Percentiles rank a stretch among this genome's conserved stretches.
Conservation (phyloP, 176 grass and related monocot genomes). For the Bromus sterilis region DNA sequence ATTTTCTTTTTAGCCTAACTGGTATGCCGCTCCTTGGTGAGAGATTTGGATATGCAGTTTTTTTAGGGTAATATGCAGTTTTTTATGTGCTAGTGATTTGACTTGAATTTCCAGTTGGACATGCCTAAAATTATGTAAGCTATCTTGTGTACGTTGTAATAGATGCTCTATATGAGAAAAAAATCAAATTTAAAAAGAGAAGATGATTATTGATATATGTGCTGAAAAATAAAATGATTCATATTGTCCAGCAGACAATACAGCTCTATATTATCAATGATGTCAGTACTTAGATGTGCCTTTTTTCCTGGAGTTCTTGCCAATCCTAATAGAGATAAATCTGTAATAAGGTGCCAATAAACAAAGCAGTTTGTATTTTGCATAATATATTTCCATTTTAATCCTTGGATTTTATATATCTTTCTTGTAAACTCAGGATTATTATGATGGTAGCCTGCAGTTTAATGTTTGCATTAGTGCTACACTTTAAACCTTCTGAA, state of each 20-base stretch:
- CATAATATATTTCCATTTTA: background rate
- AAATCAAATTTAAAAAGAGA: no score
- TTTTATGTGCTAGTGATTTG: slow-evolving; percentile 52
- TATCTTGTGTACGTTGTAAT: background rate
- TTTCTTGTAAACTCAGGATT: no score
- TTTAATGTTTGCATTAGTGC: no score
- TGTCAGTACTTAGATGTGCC: slow-evolving; percentile 81
- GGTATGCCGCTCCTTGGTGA: slow-evolving; percentile 77
- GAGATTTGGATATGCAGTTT: no score
- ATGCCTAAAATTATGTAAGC: background rate
- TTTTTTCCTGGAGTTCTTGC: slow-evolving; percentile 76
- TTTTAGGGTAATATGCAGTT: slow-evolving; percentile 78
- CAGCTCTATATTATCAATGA: slow-evolving; percentile 84
- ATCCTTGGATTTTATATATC: background rate
- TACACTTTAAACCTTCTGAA: no score
- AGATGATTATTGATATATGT: slow-evolving; percentile 92
- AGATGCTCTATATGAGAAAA: no score
- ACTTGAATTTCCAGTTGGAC: background rate
- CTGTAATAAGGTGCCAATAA: no score
- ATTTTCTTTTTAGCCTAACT: slow-evolving; percentile 83
- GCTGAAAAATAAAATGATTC: slow-evolving; percentile 81
- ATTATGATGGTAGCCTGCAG: no score
- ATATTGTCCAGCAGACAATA: slow-evolving; percentile 73
- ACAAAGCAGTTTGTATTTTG: background rate
- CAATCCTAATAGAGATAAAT: slow-evolving; percentile 61